Percentiles rank a stretch among this genome's conserved stretches.
Conservation (phyloP, 2,329 filamentous ascomycete species). For the Huntiella omanensis region DNA sequence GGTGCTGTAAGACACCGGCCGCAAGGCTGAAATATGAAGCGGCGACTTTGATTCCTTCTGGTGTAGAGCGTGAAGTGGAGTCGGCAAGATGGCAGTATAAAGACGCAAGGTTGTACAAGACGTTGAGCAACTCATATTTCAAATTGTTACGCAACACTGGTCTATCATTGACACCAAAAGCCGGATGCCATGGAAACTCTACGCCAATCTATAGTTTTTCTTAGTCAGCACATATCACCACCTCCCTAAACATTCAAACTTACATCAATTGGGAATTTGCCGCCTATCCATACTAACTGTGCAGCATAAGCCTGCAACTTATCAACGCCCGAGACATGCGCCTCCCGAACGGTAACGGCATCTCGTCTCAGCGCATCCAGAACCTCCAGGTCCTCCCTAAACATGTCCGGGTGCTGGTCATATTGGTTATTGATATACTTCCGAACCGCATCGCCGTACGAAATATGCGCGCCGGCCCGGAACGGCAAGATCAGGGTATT, state of each 20-base stretch:
- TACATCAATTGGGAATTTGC: slow-evolving; percentile 92
- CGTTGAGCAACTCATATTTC: slow-evolving; percentile 73
- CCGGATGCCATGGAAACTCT: slow-evolving; percentile 92
- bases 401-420: slow-evolving; percentile 97
- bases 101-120: slow-evolving; percentile 82
- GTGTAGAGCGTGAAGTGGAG: slow-evolving; percentile 54
- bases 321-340: slow-evolving; percentile 68
- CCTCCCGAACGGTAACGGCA: slow-evolving; percentile 75
- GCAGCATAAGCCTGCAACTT: slow-evolving; percentile 85
- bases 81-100: slow-evolving; percentile 86
- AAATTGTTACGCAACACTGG: slow-evolving; percentile 49
- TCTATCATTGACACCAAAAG: slow-evolving; percentile 73
- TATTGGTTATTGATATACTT: slow-evolving; percentile 97
- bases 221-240: neutral
- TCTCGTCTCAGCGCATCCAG: slow-evolving; percentile 70
- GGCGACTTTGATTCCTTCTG: slow-evolving; percentile 70
- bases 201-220: slow-evolving; percentile 52
- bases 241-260: slow-evolving; percentile 13
- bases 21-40: slow-evolving; percentile 80
- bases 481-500: slow-evolving; percentile 71
- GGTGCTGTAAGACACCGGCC: slow-evolving; percentile 64
- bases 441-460: slow-evolving; percentile 65
- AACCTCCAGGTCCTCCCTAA: slow-evolving; percentile 63
- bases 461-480: slow-evolving; percentile 62
- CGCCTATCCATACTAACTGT: slow-evolving; percentile 80